Conservation (phyloP, 371 early-diverging fungal genomes). For the Haplosporangium sp. region DNA sequence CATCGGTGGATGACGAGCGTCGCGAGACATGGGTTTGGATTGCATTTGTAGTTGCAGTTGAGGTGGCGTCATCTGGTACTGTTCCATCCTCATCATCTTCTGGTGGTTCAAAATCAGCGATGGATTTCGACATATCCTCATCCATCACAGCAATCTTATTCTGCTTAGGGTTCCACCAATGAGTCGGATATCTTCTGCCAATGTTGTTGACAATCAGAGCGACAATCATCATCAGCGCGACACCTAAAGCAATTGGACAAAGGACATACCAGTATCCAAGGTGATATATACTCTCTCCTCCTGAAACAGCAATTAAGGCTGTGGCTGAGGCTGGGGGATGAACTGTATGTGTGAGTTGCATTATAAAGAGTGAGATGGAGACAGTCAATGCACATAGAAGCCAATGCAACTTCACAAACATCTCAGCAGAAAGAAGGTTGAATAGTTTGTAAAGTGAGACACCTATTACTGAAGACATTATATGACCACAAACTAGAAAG, state of each 20-base stretch:
- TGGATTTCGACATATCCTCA: conserved; percentile 42
- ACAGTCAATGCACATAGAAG: conserved; percentile 77
- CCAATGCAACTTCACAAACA: conserved; percentile 66
- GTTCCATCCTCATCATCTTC: conserved; percentile 1
- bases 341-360: conserved; percentile 77
- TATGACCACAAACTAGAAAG: conserved; percentile 65
- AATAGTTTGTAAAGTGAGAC: conserved; percentile 73
- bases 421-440: conserved; percentile 54
- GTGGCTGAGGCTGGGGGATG: conserved; percentile 86
- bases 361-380: conserved; percentile 69
- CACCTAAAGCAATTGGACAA: conserved; percentile 65
- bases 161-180: conserved; percentile 68
- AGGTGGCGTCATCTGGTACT: background rate
- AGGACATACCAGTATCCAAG: conserved; percentile 74
- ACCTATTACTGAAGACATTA: conserved; percentile 72
- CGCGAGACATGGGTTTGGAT: background rate
- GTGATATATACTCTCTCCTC: conserved; percentile 57
- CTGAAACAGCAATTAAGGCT: conserved; percentile 71
- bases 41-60: background rate
- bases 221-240: conserved; percentile 64
- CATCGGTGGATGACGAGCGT: background rate
- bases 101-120: conserved; percentile 34
- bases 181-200: conserved; percentile 72
- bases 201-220: conserved; percentile 79
- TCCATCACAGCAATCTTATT: conserved; percentile 27